Percentiles rank a stretch among this genome's conserved stretches.
Conservation (phyloP, 1,139 yeast species). For the Candida dubliniensis region DNA sequence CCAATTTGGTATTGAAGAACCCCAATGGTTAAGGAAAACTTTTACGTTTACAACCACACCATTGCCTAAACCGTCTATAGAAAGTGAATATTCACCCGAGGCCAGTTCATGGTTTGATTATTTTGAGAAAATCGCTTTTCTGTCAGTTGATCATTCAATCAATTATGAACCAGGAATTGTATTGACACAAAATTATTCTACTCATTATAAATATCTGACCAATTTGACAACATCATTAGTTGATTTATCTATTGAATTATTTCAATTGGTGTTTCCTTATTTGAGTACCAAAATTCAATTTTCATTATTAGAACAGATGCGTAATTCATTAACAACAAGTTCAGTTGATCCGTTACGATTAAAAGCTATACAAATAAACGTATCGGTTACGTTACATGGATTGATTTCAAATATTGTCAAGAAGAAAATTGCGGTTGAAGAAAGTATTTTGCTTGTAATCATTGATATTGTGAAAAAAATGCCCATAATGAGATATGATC, state of each 20-base stretch:
- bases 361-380: conserved; percentile 60
- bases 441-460: conserved; percentile 49
- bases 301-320: conserved; percentile 77
- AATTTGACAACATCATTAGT: conserved; percentile 55
- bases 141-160: conserved; percentile 29
- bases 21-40: conserved; percentile 17
- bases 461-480: conserved; percentile 59
- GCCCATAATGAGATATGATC: conserved; percentile 32
- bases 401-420: conserved; percentile 38
- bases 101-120: conserved; percentile 31
- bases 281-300: conserved; percentile 82
- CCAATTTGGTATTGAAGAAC: conserved; percentile 1
- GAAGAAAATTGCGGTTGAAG: conserved; percentile 34
- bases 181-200: conserved; percentile 29
- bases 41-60: conserved; percentile 12
- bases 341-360: conserved; percentile 32
- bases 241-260: conserved; percentile 76
- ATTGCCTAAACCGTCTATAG: conserved; percentile 10
- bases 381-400: conserved; percentile 64
- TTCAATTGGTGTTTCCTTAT: conserved; percentile 68
- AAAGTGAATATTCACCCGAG: conserved; percentile 3
- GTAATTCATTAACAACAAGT: conserved; percentile 47
- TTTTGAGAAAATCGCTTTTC: conserved; percentile 28
- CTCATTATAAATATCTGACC: conserved; percentile 26
- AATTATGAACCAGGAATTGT: conserved; percentile 37